phyloP scores from a whole-genome alignment of 2,329 filamentous ascomycete genomes.

The Neodidymelliopsis sp. region DNA sequence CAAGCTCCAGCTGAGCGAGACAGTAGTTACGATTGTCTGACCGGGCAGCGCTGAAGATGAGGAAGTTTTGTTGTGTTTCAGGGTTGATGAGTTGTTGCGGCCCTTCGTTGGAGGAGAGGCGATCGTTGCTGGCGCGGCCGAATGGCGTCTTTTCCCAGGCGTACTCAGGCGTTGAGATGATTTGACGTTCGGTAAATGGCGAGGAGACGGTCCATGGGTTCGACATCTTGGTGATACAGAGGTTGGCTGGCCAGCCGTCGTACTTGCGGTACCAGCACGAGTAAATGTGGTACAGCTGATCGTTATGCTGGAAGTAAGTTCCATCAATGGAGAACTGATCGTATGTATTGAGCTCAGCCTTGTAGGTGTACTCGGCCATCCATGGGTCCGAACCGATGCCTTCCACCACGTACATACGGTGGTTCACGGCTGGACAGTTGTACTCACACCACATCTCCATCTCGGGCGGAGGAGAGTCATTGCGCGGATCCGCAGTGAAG shows the following conservation, averaged over 20 bases:
- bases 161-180: constrained; percentile 57
- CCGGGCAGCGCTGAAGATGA: constrained; percentile 59
- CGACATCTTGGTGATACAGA: constrained; percentile 60
- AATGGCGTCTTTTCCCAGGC: constrained; percentile 62
- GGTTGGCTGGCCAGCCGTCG: constrained; percentile 60
- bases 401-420: constrained; percentile 61
- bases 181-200: constrained; percentile 56
- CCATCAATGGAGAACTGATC: constrained; percentile 63
- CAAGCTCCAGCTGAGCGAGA: constrained; percentile 59
- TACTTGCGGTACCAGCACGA: constrained; percentile 54
- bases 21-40: constrained; percentile 63
- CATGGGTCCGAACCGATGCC: constrained; percentile 54
- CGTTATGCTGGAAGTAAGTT: constrained; percentile 58
- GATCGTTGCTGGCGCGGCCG: constrained; percentile 55
- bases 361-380: constrained; percentile 55
- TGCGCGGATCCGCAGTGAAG: constrained; percentile 60
- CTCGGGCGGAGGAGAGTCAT: constrained; percentile 56
- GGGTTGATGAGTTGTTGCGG: constrained; percentile 60
- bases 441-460: constrained; percentile 58
- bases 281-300: constrained; percentile 50
- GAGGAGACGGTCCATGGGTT: constrained; percentile 58
- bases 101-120: constrained; percentile 59
- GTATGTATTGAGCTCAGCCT: constrained; percentile 58
- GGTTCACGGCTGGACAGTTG: constrained; percentile 59
- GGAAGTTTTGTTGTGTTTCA: constrained; percentile 56